Evolutionary conservation across 2,329 filamentous ascomycete species (phyloP), one percentile per base, ranked within the genome.

Genomic region (Pyrenophora teres): DNA sequence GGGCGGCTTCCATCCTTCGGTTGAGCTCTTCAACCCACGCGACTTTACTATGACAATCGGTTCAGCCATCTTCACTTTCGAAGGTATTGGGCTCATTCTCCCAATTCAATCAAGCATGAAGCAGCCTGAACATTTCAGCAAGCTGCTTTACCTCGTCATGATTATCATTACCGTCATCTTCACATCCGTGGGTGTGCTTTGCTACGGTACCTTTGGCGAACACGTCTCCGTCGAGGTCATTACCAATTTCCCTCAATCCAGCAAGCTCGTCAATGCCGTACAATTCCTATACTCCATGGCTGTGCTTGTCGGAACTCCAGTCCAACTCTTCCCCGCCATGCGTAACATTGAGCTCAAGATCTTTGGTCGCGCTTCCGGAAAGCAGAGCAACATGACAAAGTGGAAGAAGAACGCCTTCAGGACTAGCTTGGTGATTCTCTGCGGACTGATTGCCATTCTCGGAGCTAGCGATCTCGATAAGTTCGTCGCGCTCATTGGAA

Each of bases 41-140:
- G 79, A 83, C 49, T 90, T 87, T 68, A 87, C 88, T 0, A 76
- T 90, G 46, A 90, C 87, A 21, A 81, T 91, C 40, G 88, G 88
- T 45, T 84, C 86, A 2, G 84, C 87, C 32, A 90, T 91, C 65
- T 91, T 90, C 74, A 90, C 88, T 0, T 91, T 90, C 61, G 88
- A 91, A 68, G 88, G 88, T 40, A 90, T 91, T 40, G 88, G 88
- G 1, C 82, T 91, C 19, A 89, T 91, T 57, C 77, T 91, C 7
- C 88, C 88, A 0, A 91, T 91, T 46, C 87, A 90, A 68, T 87
- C 86, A 7, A 87, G 85, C 50, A 91, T 91, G 88, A 83, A 83
- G 63, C 78, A 85, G 51, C 88, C 88, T 0, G 78, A 89, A 56
- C 80, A 85, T 15, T 91, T 91, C 62, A 80, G 83, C 60, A 78